A percentile compares a stretch with the other conserved stretches of the same genome.
Conservation (phyloP, 805 yeast species). For the Nakazawaea ernobii region DNA sequence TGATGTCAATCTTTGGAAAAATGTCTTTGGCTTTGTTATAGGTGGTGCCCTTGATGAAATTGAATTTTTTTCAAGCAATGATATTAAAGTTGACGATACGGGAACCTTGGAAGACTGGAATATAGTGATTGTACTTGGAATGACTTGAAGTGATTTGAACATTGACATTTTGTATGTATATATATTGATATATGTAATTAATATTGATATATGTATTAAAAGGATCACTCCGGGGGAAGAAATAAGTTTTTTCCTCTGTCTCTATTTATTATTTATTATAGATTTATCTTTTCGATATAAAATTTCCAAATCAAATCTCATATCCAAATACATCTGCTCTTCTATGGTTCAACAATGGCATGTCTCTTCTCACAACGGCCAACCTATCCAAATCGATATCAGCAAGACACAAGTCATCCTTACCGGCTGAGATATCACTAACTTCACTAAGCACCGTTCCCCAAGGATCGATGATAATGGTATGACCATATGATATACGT, state of each 20-base stretch:
- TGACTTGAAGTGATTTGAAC: conserved; percentile 38
- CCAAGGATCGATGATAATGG: conserved; percentile 89
- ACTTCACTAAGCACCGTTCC: conserved; percentile 67
- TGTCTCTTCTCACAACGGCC: conserved; percentile 48
- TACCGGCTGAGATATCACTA: conserved; percentile 32
- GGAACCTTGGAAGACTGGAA: conserved; percentile 18
- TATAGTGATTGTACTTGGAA: conserved; percentile 41
- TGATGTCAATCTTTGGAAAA: background rate
- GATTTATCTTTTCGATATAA: background rate
- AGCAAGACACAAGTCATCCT: conserved; percentile 45
- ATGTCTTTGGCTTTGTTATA: background rate
- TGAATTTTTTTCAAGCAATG: conserved; percentile 1
- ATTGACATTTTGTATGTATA: conserved; percentile 32
- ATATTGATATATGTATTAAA: background rate
- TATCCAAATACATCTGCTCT: conserved; percentile 56
- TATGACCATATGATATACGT: conserved; percentile 81
- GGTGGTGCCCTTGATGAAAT: background rate
- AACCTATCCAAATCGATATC: conserved; percentile 56
- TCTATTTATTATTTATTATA: background rate
- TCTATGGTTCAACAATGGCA: conserved; percentile 78
- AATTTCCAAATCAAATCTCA: conserved; percentile 17
- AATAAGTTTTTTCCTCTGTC: no score
- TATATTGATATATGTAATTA: no score
- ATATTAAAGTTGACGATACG: background rate
- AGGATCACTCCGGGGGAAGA: background rate